A percentile compares a stretch with the other conserved stretches of the same genome.
Evolutionary conservation across 768 basidiomycete genomes (phyloP).

Genomic region (Lactifluus rugatus): DNA sequence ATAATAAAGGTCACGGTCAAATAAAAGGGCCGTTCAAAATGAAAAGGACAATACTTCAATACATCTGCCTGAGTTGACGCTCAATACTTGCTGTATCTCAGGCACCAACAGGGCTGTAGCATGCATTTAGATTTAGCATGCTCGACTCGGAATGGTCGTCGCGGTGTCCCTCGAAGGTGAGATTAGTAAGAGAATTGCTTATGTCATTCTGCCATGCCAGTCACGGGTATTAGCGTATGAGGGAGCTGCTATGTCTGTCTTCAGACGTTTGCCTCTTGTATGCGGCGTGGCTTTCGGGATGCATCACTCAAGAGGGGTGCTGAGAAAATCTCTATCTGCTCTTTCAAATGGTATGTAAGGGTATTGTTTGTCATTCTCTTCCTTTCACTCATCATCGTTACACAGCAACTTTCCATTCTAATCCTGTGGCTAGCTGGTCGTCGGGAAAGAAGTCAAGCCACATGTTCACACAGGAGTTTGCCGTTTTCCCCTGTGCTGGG

Average conservation of each 20-base stretch:
- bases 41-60: neutral
- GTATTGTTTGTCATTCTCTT: neutral
- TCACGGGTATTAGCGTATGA: too few relatives aligned
- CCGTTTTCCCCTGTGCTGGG: neutral
- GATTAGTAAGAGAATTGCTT: neutral
- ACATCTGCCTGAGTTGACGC: neutral
- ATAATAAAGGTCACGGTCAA: too few relatives aligned
- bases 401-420: neutral
- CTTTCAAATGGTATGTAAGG: neutral
- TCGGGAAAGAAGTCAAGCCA: neutral
- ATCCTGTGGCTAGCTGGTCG: neutral
- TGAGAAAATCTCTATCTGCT: neutral
- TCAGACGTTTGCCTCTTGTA: neutral
- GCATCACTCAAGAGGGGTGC: neutral
- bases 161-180: too few relatives aligned
- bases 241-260: too few relatives aligned
- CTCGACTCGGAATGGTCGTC: too few relatives aligned
- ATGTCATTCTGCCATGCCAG: neutral
- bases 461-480: neutral
- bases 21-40: too few relatives aligned
- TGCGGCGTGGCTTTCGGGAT: neutral
- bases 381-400: neutral
- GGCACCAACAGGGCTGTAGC: too few relatives aligned
- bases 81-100: neutral
- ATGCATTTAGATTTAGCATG: too few relatives aligned